A percentile compares a stretch with the other conserved stretches of the same genome.
These are phyloP conservation scores for Wickerhamiella occidentalis DNA, from an alignment of 805 yeast species.

Conservation along the genomic window DNA sequence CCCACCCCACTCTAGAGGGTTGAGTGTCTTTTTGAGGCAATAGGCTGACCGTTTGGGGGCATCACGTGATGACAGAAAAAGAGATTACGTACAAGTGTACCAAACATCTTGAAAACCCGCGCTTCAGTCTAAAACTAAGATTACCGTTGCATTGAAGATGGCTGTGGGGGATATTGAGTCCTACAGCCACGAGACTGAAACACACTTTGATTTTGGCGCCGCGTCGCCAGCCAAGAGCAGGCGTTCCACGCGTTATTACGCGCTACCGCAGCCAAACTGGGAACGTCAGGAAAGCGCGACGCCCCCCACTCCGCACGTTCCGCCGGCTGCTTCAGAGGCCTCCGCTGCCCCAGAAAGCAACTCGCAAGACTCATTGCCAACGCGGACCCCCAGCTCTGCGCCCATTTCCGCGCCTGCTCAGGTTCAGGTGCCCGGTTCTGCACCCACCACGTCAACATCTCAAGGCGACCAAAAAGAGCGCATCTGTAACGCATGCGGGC, in stretches of 20 bases:
- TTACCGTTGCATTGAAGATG: slow-evolving; percentile 8
- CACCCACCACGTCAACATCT: slow-evolving; percentile 1
- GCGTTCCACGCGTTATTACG: slow-evolving; percentile 8
- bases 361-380: not conserved
- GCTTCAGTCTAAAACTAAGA: not conserved
- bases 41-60: not conserved
- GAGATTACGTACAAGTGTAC: not conserved
- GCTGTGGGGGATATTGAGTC: slow-evolving; percentile 12
- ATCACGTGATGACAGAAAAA: not conserved
- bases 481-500: slow-evolving; percentile 41
- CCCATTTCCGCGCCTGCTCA: not conserved
- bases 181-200: slow-evolving; percentile 11
- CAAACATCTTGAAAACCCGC: slow-evolving; percentile 2
- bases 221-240: slow-evolving; percentile 2
- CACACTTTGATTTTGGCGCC: not conserved
- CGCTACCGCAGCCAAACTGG: slow-evolving; percentile 11
- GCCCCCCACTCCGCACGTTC: not conserved
- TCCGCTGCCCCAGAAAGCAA: too few relatives aligned
- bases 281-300: slow-evolving; percentile 6
- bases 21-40: too few relatives aligned
- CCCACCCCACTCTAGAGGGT: too few relatives aligned
- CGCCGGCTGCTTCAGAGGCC: slow-evolving; percentile 58
- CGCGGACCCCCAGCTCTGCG: not conserved
- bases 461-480: slow-evolving; percentile 8
- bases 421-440: not conserved